Base-by-base conservation (phyloP, 495 filamentous ascomycete species). In the Diplogelasinospora grovesii region DNA sequence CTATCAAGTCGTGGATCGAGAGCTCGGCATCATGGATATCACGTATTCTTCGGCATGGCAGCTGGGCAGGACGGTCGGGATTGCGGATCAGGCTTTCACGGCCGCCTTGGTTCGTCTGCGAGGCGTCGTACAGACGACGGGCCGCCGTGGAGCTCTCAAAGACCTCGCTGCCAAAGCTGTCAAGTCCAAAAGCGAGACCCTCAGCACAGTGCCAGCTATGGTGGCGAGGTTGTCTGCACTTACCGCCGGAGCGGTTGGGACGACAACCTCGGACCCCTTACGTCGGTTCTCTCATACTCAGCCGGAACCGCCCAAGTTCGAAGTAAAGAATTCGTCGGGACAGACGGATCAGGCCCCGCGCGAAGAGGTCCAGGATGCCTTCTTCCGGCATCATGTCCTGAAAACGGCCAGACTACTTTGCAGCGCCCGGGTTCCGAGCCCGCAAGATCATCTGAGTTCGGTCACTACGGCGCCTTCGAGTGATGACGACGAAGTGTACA, bases 21-120 rank as follows among this genome's bases (percentile, higher is more conserved):
- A 59, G 1, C 25, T 59, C 0, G 60, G 63, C 0, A 15, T 78
- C 5, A 71, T 75, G 64, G 71, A 77, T 40, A 40, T 74, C 5
- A 64, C 65, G 1, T 75, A 72, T 35, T 57, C 52, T 3, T 31
- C 49, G 0, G 73, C 73, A 0, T 77, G 73, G 73, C 48, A 69
- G 20, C 41, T 75, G 0, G 73, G 73, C 0, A 48, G 49, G 11
- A 49, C 42, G 1, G 23, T 71, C 23, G 68, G 60, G 1, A 33
- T 66, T 0, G 53, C 35, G 0, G 56, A 71, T 39, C 24, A 22
- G 5, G 20, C 32, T 0, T 66, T 69, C 29, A 43, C 36, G 8
- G 19, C 50, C 2, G 52, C 56, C 0, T 37, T 72, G 4, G 9
- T 32, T 0, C 50, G 64, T 0, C 20, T 66, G 1, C 52, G 66